These are phyloP conservation scores for Penicillium verhagenii DNA, from an alignment of 495 filamentous ascomycete genomes.

Conservation along the genomic window DNA sequence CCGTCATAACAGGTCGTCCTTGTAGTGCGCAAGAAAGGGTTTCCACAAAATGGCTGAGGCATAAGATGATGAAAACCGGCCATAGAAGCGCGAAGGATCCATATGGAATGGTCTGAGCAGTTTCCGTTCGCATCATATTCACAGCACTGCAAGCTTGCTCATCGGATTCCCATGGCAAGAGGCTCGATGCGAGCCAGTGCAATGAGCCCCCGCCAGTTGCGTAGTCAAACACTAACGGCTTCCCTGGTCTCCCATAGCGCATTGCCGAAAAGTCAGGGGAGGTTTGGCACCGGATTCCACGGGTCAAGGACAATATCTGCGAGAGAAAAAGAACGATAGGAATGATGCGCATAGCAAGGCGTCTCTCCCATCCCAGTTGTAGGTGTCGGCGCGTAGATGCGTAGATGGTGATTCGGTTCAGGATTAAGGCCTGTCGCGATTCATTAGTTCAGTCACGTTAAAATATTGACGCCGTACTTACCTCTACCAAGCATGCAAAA, in stretches of 20 bases:
- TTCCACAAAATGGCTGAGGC: slow-evolving; percentile 84
- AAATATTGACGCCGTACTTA: slow-evolving; percentile 28
- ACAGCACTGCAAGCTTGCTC: slow-evolving; percentile 68
- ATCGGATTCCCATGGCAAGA: slow-evolving; percentile 69
- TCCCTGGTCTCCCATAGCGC: slow-evolving; percentile 69
- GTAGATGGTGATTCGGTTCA: slow-evolving; percentile 92
- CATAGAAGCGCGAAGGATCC: slow-evolving; percentile 84
- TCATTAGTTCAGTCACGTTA: slow-evolving; percentile 10
- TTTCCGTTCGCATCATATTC: slow-evolving; percentile 59
- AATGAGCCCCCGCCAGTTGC: slow-evolving; percentile 66
- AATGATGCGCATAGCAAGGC: slow-evolving; percentile 68
- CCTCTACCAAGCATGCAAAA: slow-evolving; percentile 76
- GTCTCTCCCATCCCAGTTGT: slow-evolving; percentile 65
- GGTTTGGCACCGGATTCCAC: slow-evolving; percentile 90
- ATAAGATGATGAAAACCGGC: slow-evolving; percentile 82
- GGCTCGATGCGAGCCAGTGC: slow-evolving; percentile 61
- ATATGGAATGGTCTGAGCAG: slow-evolving; percentile 39
- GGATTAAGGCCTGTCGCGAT: slow-evolving; percentile 64
- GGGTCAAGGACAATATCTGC: slow-evolving; percentile 68
- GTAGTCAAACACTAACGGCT: slow-evolving; percentile 68
- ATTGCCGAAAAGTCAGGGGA: slow-evolving; percentile 70
- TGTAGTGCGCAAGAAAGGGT: slow-evolving; percentile 85
- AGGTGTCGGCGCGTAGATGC: slow-evolving; percentile 81
- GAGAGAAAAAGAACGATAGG: slow-evolving; percentile 73
- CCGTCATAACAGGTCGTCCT: slow-evolving; percentile 71